A percentile compares a stretch with the other conserved stretches of the same genome.
phyloP scores from a whole-genome alignment of 371 early-diverging fungal species.

The Smittium mucronatum region DNA sequence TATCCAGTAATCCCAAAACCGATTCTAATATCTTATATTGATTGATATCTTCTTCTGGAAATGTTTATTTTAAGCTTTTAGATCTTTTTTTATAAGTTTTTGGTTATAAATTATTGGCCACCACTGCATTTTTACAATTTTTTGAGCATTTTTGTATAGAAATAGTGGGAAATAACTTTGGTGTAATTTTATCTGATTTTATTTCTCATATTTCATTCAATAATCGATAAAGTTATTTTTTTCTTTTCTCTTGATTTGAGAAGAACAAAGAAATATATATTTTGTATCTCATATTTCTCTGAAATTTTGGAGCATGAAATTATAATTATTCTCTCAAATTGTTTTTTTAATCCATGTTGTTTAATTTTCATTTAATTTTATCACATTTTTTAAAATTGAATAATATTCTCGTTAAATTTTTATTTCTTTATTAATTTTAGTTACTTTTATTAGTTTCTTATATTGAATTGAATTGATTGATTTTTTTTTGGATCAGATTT shows the following conservation, averaged over 20 bases:
- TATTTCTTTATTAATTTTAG: background rate
- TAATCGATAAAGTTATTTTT: background rate
- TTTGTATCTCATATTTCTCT: background rate
- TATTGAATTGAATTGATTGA: background rate
- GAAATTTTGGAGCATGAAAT: too few relatives aligned
- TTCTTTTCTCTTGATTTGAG: constrained; percentile 4
- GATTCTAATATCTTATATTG: background rate
- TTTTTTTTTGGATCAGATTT: background rate
- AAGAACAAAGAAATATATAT: constrained; percentile 3
- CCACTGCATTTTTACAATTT: background rate
- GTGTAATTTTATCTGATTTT: background rate
- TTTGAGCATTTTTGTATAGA: constrained; percentile 1
- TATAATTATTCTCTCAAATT: too few relatives aligned
- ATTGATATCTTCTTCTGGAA: background rate
- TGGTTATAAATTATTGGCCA: background rate
- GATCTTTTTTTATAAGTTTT: background rate
- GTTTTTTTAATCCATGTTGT: too few relatives aligned
- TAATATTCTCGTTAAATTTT: background rate
- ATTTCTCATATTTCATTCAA: background rate
- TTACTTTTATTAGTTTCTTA: background rate
- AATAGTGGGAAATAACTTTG: background rate
- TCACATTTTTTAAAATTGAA: background rate
- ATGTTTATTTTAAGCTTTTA: background rate
- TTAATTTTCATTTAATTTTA: too few relatives aligned
- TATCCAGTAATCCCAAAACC: background rate